Conservation (phyloP, 2,329 filamentous ascomycete genomes). For the Penicillium sp. region DNA sequence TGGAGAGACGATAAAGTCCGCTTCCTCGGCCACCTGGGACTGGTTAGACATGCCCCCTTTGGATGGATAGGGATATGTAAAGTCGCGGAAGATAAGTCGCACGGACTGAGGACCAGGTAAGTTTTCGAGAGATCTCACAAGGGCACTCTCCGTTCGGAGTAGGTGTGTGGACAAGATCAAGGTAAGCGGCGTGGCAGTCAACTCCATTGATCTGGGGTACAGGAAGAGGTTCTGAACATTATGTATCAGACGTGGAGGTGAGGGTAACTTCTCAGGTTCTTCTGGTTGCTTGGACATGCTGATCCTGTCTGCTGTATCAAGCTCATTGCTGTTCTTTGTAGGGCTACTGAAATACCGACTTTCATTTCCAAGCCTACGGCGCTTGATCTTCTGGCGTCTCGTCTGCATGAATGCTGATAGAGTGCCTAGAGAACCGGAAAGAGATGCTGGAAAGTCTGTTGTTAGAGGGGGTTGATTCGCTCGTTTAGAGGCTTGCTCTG, state of each 20-base stretch:
- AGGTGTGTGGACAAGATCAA: conserved; percentile 18
- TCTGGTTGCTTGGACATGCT: neutral
- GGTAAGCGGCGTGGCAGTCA: neutral
- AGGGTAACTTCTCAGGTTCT: neutral
- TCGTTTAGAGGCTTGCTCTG: neutral
- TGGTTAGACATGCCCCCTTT: neutral
- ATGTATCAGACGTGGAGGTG: neutral
- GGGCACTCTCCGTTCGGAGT: conserved; percentile 22
- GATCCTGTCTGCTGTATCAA: neutral
- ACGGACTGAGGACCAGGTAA: conserved; percentile 1
- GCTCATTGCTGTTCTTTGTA: neutral
- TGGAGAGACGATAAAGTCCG: conserved; percentile 70
- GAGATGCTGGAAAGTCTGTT: neutral
- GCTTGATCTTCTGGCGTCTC: conserved; percentile 33
- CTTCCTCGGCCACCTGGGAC: conserved; percentile 18
- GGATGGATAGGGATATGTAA: conserved; percentile 2
- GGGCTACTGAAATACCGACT: conserved; percentile 23
- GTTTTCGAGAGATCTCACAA: conserved; percentile 20
- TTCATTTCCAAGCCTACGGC: conserved; percentile 20
- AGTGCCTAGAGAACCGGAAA: conserved; percentile 34
- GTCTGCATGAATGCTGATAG: conserved; percentile 51
- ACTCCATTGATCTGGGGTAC: neutral
- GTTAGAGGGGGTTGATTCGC: no score
- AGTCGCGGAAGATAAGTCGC: conserved; percentile 26
- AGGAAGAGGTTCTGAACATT: neutral